phyloP scores from a whole-genome alignment of 2,329 filamentous ascomycete genomes.

The Sarocladium oryzae region DNA sequence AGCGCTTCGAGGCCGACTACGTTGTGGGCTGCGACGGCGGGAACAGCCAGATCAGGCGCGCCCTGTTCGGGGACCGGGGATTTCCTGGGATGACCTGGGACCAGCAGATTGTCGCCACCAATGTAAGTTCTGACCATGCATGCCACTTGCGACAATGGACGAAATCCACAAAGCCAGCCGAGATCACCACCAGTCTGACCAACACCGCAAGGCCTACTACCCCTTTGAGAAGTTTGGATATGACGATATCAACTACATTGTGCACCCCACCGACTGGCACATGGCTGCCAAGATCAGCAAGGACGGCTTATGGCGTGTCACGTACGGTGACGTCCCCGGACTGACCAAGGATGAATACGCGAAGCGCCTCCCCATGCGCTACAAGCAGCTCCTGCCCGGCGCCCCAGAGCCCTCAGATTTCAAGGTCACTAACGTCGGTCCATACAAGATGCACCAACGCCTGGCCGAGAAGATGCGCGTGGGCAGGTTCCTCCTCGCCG shows the following conservation, averaged over 20 bases:
- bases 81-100: conserved; percentile 56
- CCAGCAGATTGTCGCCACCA: conserved; percentile 55
- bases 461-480: conserved; percentile 51
- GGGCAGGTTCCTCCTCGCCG: conserved; percentile 49
- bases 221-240: conserved; percentile 50
- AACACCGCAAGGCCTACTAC: conserved; percentile 55
- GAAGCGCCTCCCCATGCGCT: conserved; percentile 47
- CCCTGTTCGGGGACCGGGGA: conserved; percentile 42
- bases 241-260: conserved; percentile 52
- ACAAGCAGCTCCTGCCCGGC: conserved; percentile 35
- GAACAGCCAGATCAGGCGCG: conserved; percentile 39
- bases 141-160: no score
- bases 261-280: conserved; percentile 53
- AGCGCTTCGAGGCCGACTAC: conserved; percentile 41
- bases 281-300: conserved; percentile 55
- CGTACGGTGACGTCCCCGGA: conserved; percentile 51
- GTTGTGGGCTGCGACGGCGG: conserved; percentile 51
- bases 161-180: no score
- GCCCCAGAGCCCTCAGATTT: neutral
- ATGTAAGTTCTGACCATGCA: no score
- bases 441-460: conserved; percentile 56
- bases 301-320: conserved; percentile 56
- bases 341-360: conserved; percentile 47
- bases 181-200: no score
- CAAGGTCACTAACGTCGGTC: conserved; percentile 48